Percentiles rank a stretch among this genome's conserved stretches.
Evolutionary conservation across 257 asterid species (phyloP).

Genomic region (Lavandula angustifolia): DNA sequence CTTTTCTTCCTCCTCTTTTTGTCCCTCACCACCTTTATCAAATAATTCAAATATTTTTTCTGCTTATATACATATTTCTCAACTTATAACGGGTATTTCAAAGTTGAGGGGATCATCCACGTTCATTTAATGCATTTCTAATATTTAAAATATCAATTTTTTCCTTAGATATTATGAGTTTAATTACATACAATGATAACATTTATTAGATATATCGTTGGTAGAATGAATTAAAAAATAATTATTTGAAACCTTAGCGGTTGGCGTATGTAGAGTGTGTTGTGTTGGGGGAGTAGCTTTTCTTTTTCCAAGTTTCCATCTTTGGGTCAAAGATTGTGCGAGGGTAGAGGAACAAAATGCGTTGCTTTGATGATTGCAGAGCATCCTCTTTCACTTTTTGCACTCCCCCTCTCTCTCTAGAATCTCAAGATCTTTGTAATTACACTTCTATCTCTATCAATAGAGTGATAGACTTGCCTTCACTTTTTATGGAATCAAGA

Average conservation of each 20-base stretch:
- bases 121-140: too few species aligned
- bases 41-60: not conserved
- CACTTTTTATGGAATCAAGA: conserved; percentile 42
- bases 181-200: too few species aligned
- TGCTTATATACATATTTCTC: not conserved
- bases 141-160: too few species aligned
- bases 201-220: not conserved
- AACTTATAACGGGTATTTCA: conserved; percentile 3
- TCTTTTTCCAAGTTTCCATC: conserved; percentile 51
- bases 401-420: conserved; percentile 29
- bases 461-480: conserved; percentile 27
- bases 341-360: conserved; percentile 48
- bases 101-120: not conserved
- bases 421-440: conserved; percentile 46
- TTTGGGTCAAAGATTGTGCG: conserved; percentile 78
- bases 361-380: conserved; percentile 77
- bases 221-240: not conserved
- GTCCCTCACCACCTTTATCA: conserved; percentile 29
- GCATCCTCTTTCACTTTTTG: conserved; percentile 57
- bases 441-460: conserved; percentile 23
- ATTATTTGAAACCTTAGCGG: conserved; percentile 14
- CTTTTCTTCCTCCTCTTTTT: conserved; percentile 31
- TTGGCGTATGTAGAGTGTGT: not conserved
- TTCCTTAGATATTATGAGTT: too few species aligned
- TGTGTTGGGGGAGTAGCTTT: conserved; percentile 29